Percentiles rank a stretch among this genome's conserved stretches.
Conservation (phyloP, 169 alveolate genomes). For the Theileria luwenshuni region DNA sequence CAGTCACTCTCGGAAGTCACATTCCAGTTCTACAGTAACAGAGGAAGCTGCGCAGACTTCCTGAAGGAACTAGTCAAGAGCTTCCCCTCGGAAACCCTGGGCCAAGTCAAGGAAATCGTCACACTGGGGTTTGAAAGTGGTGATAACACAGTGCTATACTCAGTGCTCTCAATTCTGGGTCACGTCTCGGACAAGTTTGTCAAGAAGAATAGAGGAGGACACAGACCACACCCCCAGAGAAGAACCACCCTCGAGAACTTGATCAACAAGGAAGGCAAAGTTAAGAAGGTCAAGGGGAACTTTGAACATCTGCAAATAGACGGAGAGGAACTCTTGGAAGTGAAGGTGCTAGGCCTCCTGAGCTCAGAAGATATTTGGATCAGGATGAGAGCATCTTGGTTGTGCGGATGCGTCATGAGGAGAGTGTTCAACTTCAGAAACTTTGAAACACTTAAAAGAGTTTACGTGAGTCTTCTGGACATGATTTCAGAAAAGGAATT, state of each 20-base stretch:
- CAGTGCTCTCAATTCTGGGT: slow-evolving; percentile 23
- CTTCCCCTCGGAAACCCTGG: slow-evolving; percentile 30
- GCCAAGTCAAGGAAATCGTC: slow-evolving; percentile 8
- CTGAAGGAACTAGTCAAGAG: slow-evolving; percentile 47
- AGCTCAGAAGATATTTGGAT: slow-evolving; percentile 50
- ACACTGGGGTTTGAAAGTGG: slow-evolving; percentile 1
- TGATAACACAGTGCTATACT: slow-evolving; percentile 14
- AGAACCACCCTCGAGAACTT: background rate
- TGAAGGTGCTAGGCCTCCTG: slow-evolving; percentile 32
- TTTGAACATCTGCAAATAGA: slow-evolving; percentile 23
- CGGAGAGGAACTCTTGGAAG: slow-evolving; percentile 46
- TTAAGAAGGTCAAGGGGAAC: background rate
- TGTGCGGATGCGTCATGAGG: slow-evolving; percentile 51
- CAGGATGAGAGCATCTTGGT: slow-evolving; percentile 61
- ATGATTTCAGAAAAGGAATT: slow-evolving; percentile 40
- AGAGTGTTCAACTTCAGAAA: slow-evolving; percentile 29
- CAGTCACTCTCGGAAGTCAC: slow-evolving; percentile 51
- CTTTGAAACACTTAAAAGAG: slow-evolving; percentile 27
- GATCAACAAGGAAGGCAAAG: background rate
- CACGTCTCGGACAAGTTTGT: slow-evolving; percentile 25
- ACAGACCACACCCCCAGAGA: background rate
- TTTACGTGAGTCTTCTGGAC: slow-evolving; percentile 45
- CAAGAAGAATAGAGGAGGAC: background rate
- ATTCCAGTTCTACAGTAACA: slow-evolving; percentile 43
- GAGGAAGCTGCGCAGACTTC: slow-evolving; percentile 60